phyloP scores from a whole-genome alignment of 768 basidiomycete genomes.

The Naganishia onofrii region DNA sequence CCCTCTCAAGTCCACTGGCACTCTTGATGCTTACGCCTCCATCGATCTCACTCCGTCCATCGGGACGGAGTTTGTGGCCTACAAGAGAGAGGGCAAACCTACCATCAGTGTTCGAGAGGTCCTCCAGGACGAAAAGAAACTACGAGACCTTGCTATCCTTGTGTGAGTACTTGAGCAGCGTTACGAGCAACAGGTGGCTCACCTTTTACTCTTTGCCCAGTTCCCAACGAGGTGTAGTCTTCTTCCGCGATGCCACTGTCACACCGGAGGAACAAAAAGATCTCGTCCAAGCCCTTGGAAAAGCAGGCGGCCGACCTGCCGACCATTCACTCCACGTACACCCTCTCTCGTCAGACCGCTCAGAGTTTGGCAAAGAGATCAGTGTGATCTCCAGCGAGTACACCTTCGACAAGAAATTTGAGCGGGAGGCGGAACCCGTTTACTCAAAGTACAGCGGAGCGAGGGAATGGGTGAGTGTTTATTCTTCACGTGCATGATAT shows the following conservation, averaged over 20 bases:
- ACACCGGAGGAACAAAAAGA: conserved; percentile 41
- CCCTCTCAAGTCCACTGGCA: conserved; percentile 30
- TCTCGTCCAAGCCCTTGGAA: conserved; percentile 42
- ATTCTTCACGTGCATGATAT: conserved; percentile 34
- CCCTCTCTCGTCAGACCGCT: conserved; percentile 46
- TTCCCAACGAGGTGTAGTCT: conserved; percentile 50
- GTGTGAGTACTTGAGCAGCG: conserved; percentile 35
- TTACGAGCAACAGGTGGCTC: neutral
- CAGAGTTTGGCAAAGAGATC: conserved; percentile 37
- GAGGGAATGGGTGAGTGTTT: conserved; percentile 18
- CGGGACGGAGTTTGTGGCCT: conserved; percentile 57
- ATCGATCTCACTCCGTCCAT: conserved; percentile 57
- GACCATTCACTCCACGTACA: conserved; percentile 46
- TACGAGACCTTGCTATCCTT: conserved; percentile 37
- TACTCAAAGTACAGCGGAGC: conserved; percentile 36
- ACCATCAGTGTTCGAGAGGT: conserved; percentile 33
- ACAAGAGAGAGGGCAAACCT: conserved; percentile 34
- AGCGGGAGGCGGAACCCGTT: conserved; percentile 35
- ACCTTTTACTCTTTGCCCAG: neutral
- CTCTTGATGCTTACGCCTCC: conserved; percentile 35
- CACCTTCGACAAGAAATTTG: conserved; percentile 35
- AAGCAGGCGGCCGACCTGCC: conserved; percentile 44
- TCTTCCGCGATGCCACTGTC: conserved; percentile 51
- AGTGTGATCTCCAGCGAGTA: conserved; percentile 44
- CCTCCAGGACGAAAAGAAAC: conserved; percentile 32